Evolutionary conservation across 1,139 yeast species (phyloP), one percentile per base, ranked within the genome.

Genomic region (Oligophagozyma castellii): DNA sequence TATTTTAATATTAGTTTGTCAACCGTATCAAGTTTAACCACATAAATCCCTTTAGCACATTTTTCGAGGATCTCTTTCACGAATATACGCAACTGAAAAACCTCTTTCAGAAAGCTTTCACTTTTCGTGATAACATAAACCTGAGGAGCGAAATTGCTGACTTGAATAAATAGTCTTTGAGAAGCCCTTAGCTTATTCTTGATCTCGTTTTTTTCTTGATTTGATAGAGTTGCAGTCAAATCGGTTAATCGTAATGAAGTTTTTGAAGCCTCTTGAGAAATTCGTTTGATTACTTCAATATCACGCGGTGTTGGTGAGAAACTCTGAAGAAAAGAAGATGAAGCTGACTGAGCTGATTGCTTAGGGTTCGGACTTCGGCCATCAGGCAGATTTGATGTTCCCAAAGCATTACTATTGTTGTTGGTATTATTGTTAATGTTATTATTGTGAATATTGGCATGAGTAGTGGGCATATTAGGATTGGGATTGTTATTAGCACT

Each of bases 81-180:
- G 79, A 78, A 73, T 38, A 70, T 63, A 51, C 78, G 74, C 65
- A 78, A 72, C 46, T 77, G 84, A 34, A 80, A 64, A 39, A 80
- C 62, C 35, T 78, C 64, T 44, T 70, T 70, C 0, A 92, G 76
- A 2, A 79, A 83, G 29, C 71, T 80, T 19, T 62, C 63, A 44
- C 74, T 77, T 42, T 73, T 67, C 2, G 84, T 73, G 33, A 79
- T 61, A 37, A 74, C 64, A 46, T 65, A 79, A 44, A 76, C 77
- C 46, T 78, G 71, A 22, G 86, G 79, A 27, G 77, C 69, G 24
- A 79, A 61, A 35, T 73, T 72, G 45, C 79, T 92, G 14, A 76
- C 74, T 38, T 72, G 64, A 29, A 69, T 59, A 47, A 70, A 71
- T 39, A 73, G 67, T 36, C 71, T 77, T n/a, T 71, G 62, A 29